Conservation (phyloP, 495 filamentous ascomycete genomes). For the Penicillium subrubescens region DNA sequence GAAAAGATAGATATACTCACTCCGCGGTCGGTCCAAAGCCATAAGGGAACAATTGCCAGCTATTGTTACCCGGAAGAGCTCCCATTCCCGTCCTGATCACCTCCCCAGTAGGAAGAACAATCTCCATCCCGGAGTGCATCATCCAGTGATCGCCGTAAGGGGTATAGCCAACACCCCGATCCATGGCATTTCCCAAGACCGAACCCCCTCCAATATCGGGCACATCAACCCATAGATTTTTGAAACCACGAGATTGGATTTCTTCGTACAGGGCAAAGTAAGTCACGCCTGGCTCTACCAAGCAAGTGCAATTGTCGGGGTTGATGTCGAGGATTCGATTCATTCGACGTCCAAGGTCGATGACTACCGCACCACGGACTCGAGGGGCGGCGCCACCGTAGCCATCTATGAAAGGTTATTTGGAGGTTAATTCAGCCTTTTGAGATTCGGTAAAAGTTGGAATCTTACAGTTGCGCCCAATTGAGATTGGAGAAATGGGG, state of each 20-base stretch:
- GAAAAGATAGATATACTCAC: neutral
- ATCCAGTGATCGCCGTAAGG: neutral
- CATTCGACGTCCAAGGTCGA: neutral
- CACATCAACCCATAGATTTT: neutral
- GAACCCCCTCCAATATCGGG: neutral
- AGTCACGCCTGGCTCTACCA: neutral
- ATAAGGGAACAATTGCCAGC: neutral
- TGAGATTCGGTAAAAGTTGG: constrained; percentile 14
- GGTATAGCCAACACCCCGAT: neutral
- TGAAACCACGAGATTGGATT: neutral
- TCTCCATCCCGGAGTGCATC: neutral
- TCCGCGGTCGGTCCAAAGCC: neutral
- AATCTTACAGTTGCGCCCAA: constrained; percentile 21
- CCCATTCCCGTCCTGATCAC: neutral
- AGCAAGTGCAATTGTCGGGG: neutral
- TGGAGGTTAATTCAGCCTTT: neutral
- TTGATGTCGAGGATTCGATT: neutral
- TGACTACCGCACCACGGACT: neutral
- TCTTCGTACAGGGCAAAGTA: neutral
- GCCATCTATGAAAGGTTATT: neutral
- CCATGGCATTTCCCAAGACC: neutral
- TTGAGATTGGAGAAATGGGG: constrained; percentile 19
- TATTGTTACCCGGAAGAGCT: neutral
- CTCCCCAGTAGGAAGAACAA: neutral
- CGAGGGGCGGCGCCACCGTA: neutral